phyloP scores from a whole-genome alignment of 1,284 basidiomycete species.

The Leccinum pachyderme region DNA sequence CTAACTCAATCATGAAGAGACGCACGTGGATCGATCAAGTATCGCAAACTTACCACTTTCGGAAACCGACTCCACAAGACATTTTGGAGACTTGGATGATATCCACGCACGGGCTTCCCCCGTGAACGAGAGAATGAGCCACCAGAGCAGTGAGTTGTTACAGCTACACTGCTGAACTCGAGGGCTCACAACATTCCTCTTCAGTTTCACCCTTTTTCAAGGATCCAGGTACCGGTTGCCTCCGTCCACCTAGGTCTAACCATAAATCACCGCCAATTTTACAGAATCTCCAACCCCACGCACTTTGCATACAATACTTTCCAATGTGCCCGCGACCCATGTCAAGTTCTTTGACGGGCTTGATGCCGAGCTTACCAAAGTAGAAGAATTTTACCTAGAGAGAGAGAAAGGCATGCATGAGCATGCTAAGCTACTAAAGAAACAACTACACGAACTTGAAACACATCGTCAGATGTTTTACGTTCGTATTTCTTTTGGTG shows the following conservation, averaged over 20 bases:
- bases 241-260: neutral
- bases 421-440: slow-evolving; percentile 51
- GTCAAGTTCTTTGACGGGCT: slow-evolving; percentile 72
- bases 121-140: slow-evolving; percentile 1
- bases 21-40: neutral
- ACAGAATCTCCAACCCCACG: slow-evolving; percentile 22
- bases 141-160: slow-evolving; percentile 13
- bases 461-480: slow-evolving; percentile 69
- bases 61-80: neutral
- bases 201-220: slow-evolving; percentile 1
- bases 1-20: slow-evolving; percentile 6
- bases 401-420: slow-evolving; percentile 68
- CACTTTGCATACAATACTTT: slow-evolving; percentile 51
- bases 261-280: neutral
- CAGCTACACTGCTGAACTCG: neutral
- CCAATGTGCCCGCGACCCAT: slow-evolving; percentile 58
- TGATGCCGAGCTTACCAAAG: slow-evolving; percentile 76
- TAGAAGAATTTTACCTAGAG: slow-evolving; percentile 78
- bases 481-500: slow-evolving; percentile 39
- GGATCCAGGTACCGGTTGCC: slow-evolving; percentile 11
- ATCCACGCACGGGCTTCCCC: neutral
- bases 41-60: neutral
- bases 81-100: neutral
- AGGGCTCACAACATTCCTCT: slow-evolving; percentile 6
- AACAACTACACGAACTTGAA: slow-evolving; percentile 73